Base-by-base conservation (phyloP, 331 rosid genomes). In the Malus hybrid region DNA sequence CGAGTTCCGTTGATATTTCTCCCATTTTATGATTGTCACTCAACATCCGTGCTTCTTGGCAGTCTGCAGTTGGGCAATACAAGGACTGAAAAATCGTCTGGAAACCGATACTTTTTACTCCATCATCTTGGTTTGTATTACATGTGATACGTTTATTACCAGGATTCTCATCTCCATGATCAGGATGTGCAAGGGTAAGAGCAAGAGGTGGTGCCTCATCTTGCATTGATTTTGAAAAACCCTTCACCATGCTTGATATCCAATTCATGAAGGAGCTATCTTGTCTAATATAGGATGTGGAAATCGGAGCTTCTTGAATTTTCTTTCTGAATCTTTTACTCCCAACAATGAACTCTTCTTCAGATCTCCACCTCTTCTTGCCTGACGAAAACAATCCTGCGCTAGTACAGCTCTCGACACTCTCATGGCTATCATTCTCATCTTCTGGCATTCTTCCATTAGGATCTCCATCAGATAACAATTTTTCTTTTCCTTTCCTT, bases 191-290 rank as follows among this genome's bases (percentile, higher is more conserved):
- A 74, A 76, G 66, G 11, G 76, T 53, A 66, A 84, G 88, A 71
- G 86, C 79, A 71, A 76, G 74, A 76, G 81, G 36, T 15, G 82
- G 87, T 6, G 63, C 80, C 78, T 77, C 88, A 14, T 71, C 81
- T 65, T 80, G 87, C 28, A 77, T 44, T 64, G 93, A 75, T 74
- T 80, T 86, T 20, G 89, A 72, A 78, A 80, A 79, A 71, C 93
- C 90, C 86, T 90, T 94, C 83, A 71, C 80, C 85, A 90, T 87
- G 83, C 82, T 91, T 67, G 93, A 88, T 74, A 94, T 77, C 96
- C 93, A 86, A 82, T 84, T 94, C 95, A 85, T 78, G 81, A 94
- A 94, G 73, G 98, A 90, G 83, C 96, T 94, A 60, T 85, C 84
- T 63, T 78, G 86, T 77, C 81, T 81, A 52, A 63, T 64, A 74